A percentile compares a stretch with the other conserved stretches of the same genome.
phyloP scores from a whole-genome alignment of 2,329 filamentous ascomycete species.

The Dactylellina sp. region DNA sequence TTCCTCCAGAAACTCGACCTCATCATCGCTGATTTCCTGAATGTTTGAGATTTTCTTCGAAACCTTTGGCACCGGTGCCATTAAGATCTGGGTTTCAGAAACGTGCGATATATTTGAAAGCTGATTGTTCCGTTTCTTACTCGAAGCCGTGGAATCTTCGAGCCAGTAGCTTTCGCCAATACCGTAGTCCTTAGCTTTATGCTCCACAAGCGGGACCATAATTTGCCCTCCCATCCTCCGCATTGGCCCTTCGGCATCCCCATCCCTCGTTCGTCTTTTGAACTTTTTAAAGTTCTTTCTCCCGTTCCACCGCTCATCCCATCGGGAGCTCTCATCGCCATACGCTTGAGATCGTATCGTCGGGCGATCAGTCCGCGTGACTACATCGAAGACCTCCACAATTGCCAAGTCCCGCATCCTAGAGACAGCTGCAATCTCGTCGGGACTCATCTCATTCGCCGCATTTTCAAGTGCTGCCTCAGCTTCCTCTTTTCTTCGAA shows the following conservation, averaged over 20 bases:
- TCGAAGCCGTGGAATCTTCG: conserved; percentile 22
- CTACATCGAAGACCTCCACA: conserved; percentile 80
- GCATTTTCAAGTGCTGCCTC: conserved; percentile 69
- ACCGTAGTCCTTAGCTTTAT: conserved; percentile 70
- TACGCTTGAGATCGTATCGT: conserved; percentile 61
- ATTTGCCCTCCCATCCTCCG: conserved; percentile 68
- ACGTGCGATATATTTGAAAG: conserved; percentile 26
- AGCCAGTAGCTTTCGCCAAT: conserved; percentile 66
- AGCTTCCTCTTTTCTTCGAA: conserved; percentile 76
- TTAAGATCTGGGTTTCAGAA: conserved; percentile 46
- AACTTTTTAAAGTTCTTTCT: conserved; percentile 97
- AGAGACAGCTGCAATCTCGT: conserved; percentile 69
- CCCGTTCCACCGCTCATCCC: conserved; percentile 92
- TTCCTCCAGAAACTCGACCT: conserved; percentile 24
- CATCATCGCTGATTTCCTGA: conserved; percentile 37
- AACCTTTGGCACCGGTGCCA: conserved; percentile 18
- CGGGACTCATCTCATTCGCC: conserved; percentile 69
- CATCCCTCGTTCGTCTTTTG: conserved; percentile 67
- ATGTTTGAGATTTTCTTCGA: conserved; percentile 16
- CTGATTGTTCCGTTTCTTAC: conserved; percentile 20
- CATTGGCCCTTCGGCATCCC: conserved; percentile 58
- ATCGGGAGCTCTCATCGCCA: conserved; percentile 71
- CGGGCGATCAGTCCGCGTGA: conserved; percentile 61
- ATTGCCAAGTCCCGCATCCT: conserved; percentile 79
- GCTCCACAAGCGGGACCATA: conserved; percentile 74